Base-by-base conservation (phyloP, 2,329 filamentous ascomycete genomes). In the Xylariaceae sp. region DNA sequence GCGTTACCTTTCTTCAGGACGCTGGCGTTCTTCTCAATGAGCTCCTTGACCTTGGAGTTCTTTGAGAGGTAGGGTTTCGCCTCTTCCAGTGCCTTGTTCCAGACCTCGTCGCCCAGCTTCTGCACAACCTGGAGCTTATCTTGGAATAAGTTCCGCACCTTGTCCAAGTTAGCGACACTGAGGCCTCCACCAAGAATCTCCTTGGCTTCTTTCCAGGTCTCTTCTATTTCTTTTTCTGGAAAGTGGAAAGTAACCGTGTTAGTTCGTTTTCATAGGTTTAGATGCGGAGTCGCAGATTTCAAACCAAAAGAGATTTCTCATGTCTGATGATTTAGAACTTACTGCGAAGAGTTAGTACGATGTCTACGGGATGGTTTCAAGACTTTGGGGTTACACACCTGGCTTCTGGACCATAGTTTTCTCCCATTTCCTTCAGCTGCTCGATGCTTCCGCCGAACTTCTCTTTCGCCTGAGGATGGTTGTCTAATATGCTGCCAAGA, bases 31-130 rank as follows among this genome's bases (percentile, higher is more conserved):
- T 86, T 73, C 71, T 89, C 85, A 1, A 90, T 64, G 0, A 89
- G 66, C 67, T 89, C 75, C 73, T 89, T 90, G 51, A 88, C 70
- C 70, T 87, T 74, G n/a, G 86, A 85, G 67, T 81, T 87, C 75
- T 89, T 89, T 58, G 90, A 86, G 1, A 90, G 75, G 51, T 82
- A 80, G 0, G 86, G 85, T 72, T 87, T 83, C 33, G 81, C 83
- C 67, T 88, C 75, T 68, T 90, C 82, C 42, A 87, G 63, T 0
- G 81, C 85, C 71, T 88, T 86, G 56, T 82, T 74, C 84, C 84
- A 90, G 0, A 83, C 82, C 67, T 89, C 76, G 38, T 90, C 85
- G 18, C 85, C 85, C 2, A 89, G 68, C 67, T 85, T 78, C 68
- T 80, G 76, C 31, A 90, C 62, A 65, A 86, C 75, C 62, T 88